These are phyloP conservation scores for Erysimum cheiri DNA, from an alignment of 441 rosid species.

Conservation along the genomic window DNA sequence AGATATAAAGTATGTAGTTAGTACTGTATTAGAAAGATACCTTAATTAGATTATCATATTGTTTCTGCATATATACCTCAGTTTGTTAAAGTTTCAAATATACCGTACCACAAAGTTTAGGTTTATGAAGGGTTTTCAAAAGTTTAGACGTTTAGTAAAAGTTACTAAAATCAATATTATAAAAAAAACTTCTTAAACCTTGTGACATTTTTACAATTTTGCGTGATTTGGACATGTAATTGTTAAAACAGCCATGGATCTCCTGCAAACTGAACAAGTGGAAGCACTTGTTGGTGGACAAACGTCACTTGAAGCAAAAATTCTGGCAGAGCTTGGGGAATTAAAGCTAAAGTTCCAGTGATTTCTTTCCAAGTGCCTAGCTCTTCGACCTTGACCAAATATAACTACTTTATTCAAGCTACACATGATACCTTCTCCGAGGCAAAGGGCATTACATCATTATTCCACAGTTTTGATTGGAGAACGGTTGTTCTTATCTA, in stretches of 20 bases:
- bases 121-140: no score
- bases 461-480: neutral
- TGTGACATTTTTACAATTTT: no score
- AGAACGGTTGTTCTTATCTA: neutral
- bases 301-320: neutral
- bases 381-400: neutral
- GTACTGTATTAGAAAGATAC: no score
- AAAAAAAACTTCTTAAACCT: no score
- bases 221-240: neutral
- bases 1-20: no score
- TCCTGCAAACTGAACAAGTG: neutral
- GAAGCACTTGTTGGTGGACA: neutral
- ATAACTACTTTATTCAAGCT: neutral
- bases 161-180: no score
- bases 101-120: no score
- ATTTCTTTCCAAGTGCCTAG: neutral
- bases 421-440: neutral
- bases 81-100: no score
- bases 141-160: no score
- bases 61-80: no score
- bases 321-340: neutral
- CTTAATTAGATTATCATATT: no score
- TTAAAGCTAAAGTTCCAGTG: neutral
- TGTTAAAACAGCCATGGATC: constrained; percentile 1
- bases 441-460: neutral